These are phyloP conservation scores for Cytospora mali DNA, from an alignment of 2,329 filamentous ascomycete species.

Conservation along the genomic window DNA sequence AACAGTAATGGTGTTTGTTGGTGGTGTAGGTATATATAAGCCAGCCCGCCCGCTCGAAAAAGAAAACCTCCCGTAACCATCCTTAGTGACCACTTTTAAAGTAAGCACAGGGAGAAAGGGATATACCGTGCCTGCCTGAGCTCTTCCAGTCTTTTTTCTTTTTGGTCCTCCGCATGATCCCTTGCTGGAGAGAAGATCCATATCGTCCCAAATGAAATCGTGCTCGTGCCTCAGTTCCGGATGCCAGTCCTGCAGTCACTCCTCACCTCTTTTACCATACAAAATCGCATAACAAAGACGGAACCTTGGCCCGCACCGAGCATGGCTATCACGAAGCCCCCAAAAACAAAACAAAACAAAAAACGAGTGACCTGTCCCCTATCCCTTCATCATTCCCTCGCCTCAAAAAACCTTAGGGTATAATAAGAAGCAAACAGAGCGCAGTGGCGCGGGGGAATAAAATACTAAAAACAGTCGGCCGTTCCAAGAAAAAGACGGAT, in stretches of 20 bases:
- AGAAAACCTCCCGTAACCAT: background rate
- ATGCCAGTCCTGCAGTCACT: background rate
- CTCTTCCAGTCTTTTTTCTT: background rate
- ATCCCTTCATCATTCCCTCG: slow-evolving; percentile 10
- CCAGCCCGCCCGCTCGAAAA: background rate
- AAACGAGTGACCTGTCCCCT: background rate
- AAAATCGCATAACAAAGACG: background rate
- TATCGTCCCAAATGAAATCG: background rate
- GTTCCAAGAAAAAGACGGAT: slow-evolving; percentile 7
- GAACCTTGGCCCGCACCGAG: background rate
- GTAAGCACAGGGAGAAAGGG: background rate
- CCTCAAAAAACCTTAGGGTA: slow-evolving; percentile 17
- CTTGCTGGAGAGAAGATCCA: background rate
- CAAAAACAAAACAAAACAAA: no score
- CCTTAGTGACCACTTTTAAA: background rate
- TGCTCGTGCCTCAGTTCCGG: background rate
- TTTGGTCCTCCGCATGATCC: background rate
- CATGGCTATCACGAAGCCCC: background rate
- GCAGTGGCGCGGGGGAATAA: background rate
- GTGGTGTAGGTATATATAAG: background rate
- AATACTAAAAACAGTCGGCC: slow-evolving; percentile 5
- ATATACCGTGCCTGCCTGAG: background rate
- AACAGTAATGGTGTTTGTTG: background rate
- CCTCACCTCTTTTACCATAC: background rate
- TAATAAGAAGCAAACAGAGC: slow-evolving; percentile 13